Conservation (phyloP, 306 rosid genomes). For the Dalbergia cochinchinensis region DNA sequence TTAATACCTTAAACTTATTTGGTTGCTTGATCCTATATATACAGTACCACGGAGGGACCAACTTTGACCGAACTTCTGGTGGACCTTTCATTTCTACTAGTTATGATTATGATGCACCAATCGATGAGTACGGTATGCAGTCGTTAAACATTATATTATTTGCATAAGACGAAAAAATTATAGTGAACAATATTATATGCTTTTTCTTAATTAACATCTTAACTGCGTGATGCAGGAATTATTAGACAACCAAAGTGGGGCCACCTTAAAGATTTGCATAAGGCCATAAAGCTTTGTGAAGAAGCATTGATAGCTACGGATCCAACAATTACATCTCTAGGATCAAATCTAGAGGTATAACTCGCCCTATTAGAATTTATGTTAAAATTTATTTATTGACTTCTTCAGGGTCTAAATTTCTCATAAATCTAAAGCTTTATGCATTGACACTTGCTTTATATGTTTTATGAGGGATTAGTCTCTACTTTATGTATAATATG, state of each 20-base stretch:
- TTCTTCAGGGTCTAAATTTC: conserved; percentile 2
- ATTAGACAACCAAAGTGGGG: conserved; percentile 98
- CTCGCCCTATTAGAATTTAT: not conserved
- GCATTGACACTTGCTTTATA: not conserved
- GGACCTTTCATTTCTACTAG: conserved; percentile 93
- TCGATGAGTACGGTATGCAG: conserved; percentile 92
- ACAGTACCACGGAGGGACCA: conserved; percentile 98
- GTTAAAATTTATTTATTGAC: not conserved
- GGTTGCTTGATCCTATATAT: conserved; percentile 43
- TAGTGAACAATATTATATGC: not conserved
- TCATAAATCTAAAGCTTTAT: conserved; percentile 2
- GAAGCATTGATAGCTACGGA: conserved; percentile 80
- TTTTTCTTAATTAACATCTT: conserved; percentile 6
- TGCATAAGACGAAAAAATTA: not conserved
- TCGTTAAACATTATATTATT: not conserved
- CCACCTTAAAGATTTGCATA: conserved; percentile 88
- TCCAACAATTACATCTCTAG: conserved; percentile 74
- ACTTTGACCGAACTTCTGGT: conserved; percentile 84
- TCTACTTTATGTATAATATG: conserved; percentile 1
- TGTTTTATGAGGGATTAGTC: conserved; percentile 1
- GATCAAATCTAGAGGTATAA: conserved; percentile 79
- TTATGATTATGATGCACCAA: conserved; percentile 96
- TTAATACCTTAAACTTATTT: conserved; percentile 46
- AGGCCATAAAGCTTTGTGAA: conserved; percentile 89
- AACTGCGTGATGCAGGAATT: conserved; percentile 65